Evolutionary conservation across 805 yeast species (phyloP), one percentile per base, ranked within the genome.

Genomic region (Brettanomyces nanus): DNA sequence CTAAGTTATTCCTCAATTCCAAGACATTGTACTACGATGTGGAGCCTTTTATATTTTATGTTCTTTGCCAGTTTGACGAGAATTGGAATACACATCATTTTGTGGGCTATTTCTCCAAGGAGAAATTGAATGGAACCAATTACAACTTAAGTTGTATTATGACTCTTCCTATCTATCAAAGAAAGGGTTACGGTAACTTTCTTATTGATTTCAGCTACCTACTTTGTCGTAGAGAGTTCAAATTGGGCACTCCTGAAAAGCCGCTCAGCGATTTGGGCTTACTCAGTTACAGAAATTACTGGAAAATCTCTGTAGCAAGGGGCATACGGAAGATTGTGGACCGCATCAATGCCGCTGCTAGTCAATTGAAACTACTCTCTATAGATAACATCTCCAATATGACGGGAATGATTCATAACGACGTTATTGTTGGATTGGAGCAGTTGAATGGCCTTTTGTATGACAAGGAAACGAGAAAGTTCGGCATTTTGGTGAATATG

Each of bases 51-150:
- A 73, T 83, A 54, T 92, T 92, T 54, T 92, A 90, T 59, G 77
- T 89, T 2, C 59, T 92, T 32, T 83, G 90, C 4, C 92, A 83
- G 46, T 65, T 71, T 31, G 84, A 78, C 49, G 15, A 20, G 22
- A 28, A 30, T 6, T 6, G 13, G 6, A 46, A 51, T 3, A 52
- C 53, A 6, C 80, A 80, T 53, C 87, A 85, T 52, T 83, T 92
- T 60, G 89, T 89, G 28, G 98, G 98, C 0, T 92, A 92, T 58
- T 92, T 92, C 54, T 84, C 95, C 19, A 92, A 92, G 51, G 96
- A 89, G 51, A 80, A 80, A 48, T 64, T 82, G 42, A 81, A 79
- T 45, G 71, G 78, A 22, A 75, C 90, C 0, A 79, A 75, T 46
- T 86, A 84, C 55, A 90, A 90, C 51, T 77, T 92, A 19, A 81